phyloP scores from a whole-genome alignment of 805 yeast species.

The Priceomyces medius region DNA sequence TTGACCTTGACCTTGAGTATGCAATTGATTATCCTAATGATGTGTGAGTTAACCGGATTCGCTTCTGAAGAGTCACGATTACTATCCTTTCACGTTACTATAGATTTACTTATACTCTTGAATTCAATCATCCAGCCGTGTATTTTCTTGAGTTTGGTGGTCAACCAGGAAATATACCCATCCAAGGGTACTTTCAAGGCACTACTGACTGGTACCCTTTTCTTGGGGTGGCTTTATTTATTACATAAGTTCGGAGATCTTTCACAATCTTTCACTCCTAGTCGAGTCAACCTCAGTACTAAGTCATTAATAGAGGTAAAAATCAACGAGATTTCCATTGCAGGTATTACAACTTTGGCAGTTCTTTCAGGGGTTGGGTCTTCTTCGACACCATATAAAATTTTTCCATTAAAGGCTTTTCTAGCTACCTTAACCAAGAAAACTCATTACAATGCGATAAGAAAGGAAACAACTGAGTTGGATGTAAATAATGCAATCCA shows the following conservation, averaged over 20 bases:
- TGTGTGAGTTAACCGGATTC: conserved; percentile 34
- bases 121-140: conserved; percentile 47
- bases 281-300: conserved; percentile 14
- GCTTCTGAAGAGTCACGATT: conserved; percentile 23
- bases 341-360: conserved; percentile 52
- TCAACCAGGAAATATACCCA: conserved; percentile 28
- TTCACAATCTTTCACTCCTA: conserved; percentile 24
- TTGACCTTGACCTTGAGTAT: conserved; percentile 29
- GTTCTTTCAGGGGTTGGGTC: conserved; percentile 54
- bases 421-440: not conserved
- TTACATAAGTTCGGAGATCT: conserved; percentile 35
- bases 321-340: conserved; percentile 45
- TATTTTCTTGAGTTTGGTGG: conserved; percentile 28
- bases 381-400: conserved; percentile 42
- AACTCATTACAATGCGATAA: not conserved
- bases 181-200: conserved; percentile 2
- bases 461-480: conserved; percentile 20
- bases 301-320: conserved; percentile 39
- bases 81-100: conserved; percentile 37
- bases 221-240: conserved; percentile 31
- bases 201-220: conserved; percentile 10
- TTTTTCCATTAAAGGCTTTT: conserved; percentile 12
- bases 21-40: conserved; percentile 31
- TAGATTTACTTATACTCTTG: conserved; percentile 37
- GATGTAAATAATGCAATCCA: conserved; percentile 35